Evolutionary conservation across 2,329 filamentous ascomycete species (phyloP).

Genomic region (Aspergillus uvarum): DNA sequence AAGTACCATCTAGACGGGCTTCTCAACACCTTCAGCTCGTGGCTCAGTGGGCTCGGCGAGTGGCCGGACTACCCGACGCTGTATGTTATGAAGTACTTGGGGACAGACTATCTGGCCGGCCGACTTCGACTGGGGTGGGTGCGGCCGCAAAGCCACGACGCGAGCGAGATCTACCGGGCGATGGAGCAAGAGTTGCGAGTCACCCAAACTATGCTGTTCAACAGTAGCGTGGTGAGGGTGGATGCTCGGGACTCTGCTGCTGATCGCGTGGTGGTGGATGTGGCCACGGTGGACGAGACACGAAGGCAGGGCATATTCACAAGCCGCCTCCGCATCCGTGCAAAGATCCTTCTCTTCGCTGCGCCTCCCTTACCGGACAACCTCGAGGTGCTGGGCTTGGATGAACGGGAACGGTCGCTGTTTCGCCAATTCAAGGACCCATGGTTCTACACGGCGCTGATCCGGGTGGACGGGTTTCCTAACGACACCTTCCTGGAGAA

Average conservation of each 20-base stretch:
- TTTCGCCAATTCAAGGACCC: conserved; percentile 30
- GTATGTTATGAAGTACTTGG: conserved; percentile 3
- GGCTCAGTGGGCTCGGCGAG: background rate
- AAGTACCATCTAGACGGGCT: background rate
- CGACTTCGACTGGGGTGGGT: too few relatives aligned
- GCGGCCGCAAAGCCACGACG: too few relatives aligned
- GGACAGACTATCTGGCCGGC: background rate
- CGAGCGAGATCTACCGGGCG: background rate
- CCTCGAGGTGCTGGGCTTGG: background rate
- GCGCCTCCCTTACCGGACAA: background rate
- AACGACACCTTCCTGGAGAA: conserved; percentile 4
- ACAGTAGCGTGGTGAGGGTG: background rate
- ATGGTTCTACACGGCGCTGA: conserved; percentile 32
- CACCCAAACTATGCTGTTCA: background rate
- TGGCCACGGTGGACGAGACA: background rate
- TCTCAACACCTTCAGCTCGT: background rate
- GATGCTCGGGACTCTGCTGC: background rate
- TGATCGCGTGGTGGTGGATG: background rate
- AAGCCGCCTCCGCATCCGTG: background rate
- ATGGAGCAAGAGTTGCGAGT: background rate
- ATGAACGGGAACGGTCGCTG: background rate
- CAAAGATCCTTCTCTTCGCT: background rate
- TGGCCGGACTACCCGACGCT: background rate
- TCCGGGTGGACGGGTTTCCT: conserved; percentile 30
- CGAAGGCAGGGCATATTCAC: background rate